These are phyloP conservation scores for Russula sp. DNA, from an alignment of 768 basidiomycete genomes.

Conservation along the genomic window DNA sequence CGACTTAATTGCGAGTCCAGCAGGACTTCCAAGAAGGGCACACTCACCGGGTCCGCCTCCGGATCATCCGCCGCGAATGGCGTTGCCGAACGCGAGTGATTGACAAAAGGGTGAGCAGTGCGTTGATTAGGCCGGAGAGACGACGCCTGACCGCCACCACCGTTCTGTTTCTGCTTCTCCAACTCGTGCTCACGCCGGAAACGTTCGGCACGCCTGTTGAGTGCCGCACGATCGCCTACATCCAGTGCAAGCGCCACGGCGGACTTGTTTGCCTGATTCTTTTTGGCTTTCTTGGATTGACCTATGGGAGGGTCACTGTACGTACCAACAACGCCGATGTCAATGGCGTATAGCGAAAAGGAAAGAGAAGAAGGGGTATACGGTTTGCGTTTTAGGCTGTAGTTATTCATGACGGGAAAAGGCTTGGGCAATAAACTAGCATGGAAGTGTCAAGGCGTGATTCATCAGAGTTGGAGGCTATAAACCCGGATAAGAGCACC, in stretches of 20 bases:
- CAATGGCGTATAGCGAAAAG: not conserved
- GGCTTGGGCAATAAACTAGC: slow-evolving; percentile 58
- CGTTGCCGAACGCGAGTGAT: slow-evolving; percentile 37
- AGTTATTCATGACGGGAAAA: slow-evolving; percentile 34
- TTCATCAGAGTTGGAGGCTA: not conserved
- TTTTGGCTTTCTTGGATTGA: slow-evolving; percentile 51
- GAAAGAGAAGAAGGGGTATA: slow-evolving; percentile 30
- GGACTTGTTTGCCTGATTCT: slow-evolving; percentile 36
- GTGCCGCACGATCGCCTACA: slow-evolving; percentile 59
- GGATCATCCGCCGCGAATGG: slow-evolving; percentile 57
- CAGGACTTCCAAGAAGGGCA: slow-evolving; percentile 2
- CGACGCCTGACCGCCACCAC: slow-evolving; percentile 31
- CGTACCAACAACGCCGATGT: not conserved
- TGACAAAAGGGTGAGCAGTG: slow-evolving; percentile 48
- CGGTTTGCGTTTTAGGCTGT: slow-evolving; percentile 65
- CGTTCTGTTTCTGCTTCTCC: slow-evolving; percentile 57
- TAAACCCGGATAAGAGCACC: slow-evolving; percentile 41
- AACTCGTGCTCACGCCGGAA: slow-evolving; percentile 89
- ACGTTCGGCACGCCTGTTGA: slow-evolving; percentile 75
- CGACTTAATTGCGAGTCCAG: not conserved
- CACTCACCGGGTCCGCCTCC: slow-evolving; percentile 63
- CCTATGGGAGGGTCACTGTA: slow-evolving; percentile 14
- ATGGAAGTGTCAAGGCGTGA: not conserved
- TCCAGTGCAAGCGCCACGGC: slow-evolving; percentile 35
- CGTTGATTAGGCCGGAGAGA: slow-evolving; percentile 36